Base-by-base conservation (phyloP, 352 stramenopile genomes). In the Poterioochromonas sp. region DNA sequence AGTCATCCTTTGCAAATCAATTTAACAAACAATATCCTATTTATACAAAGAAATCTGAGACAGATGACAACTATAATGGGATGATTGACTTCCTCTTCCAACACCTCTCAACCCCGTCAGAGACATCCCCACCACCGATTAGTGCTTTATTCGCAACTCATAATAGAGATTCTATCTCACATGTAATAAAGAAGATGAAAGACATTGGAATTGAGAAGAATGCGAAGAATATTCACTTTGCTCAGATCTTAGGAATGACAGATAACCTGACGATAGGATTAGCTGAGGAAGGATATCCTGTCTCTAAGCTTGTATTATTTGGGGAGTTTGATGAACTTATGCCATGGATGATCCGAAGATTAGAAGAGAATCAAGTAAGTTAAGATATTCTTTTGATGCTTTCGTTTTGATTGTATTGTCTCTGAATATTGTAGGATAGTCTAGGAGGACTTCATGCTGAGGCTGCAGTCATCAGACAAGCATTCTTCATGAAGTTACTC, bases 281-380 rank as follows among this genome's bases (percentile, higher is more conserved):
- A 8, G 12, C 58, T 26, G 26, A 68, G 11, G 12, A 39, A 18
- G 58, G 58, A 32, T 32, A 40, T 39, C 58, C 5, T 18, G 58
- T 35, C 58, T 18, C 5, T 39, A 12, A 68, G 29, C 58, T 68
- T 11, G 26, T 68, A 18, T 26, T 68, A 39, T 68, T 40, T 39
- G 58, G 58, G 5, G 58, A 68, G 11, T 32, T 68, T 32, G 34
- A 39, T 39, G 8, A 32, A 18, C 12, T 68, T 35, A 5, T 68
- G 12, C 58, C 58, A 18, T 68, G 58, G 58, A 5, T 68, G 26
- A 15, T 68, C 11, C 58, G 58, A 68, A 68, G 58, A 26, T 68
- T 68, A 26, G 26, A 68, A 68, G 58, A 68, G 29, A 68, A 68
- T 68, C 58, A 68, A 26, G 58, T 68, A 26, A 32, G 58, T 58